Evolutionary conservation across 164 flowering plant genomes (phyloP), one percentile per base, ranked within the genome.

Genomic region (Taxillus chinensis): DNA sequence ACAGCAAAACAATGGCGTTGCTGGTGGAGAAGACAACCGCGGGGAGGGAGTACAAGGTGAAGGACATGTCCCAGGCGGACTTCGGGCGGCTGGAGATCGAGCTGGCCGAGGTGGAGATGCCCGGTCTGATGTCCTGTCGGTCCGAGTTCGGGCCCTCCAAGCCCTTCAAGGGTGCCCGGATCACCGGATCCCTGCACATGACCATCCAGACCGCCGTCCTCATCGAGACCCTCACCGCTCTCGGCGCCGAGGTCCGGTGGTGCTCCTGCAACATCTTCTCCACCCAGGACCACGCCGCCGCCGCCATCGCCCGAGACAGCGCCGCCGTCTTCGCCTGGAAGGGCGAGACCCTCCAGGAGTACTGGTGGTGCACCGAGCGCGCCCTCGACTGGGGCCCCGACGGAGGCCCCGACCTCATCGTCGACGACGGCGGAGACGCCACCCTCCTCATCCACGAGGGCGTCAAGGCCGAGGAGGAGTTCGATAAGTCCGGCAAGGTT

Each of bases 331-430:
- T 85, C 67, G 90, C 90, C 69, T 85, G 91, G 91, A 85, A 85
- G 67, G 91, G 91, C 0, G 91, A 85, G 78, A 85, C 86, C 7
- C 76, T 83, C 14, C 88, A 83, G 76, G 91, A 85, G 81, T 85
- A 85, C 78, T 85, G 91, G 91, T 85, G 91, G 91, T 85, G 91
- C 72, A 85, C 91, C 5, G 91, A 85, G 83, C 49, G 88, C 1
- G 80, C 91, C 14, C 79, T 85, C 46, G 91, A 85, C 59, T 85
- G 91, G 91, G 91, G 90, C 37, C 81, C 86, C 12, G 80, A 66
- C 15, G 90, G 88, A 40, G 90, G 90, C 1, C 91, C 91, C 1
- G 91, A 85, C 62, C 78, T 85, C 61, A 85, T 85, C 57, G 91
- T 85, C n/a, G 91, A 85, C 60, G 91, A 85, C 57, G 91, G 91